Base-by-base conservation (phyloP, 129 eudicot species). In the Chrysanthemum makinoi region DNA sequence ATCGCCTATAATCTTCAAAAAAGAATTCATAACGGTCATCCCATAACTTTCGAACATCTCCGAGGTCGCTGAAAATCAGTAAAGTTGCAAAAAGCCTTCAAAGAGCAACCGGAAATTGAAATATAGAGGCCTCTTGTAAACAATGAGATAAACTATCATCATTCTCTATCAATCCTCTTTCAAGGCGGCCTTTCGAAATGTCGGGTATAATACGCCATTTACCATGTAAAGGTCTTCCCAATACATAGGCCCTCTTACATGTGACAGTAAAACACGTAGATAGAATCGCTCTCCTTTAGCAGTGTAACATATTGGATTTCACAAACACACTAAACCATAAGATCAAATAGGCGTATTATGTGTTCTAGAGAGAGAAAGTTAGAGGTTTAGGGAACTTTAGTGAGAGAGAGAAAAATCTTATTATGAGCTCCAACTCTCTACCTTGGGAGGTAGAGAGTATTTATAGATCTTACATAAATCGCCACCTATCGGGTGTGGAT, bases 201-300 rank as follows among this genome's bases (percentile, higher is more conserved):
- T 61, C 0, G 30, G 5, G 46, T 16, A 70, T 13, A 14, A 0
- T 2, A 59, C 10, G 0, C 70, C 70, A 6, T 48, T 52, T 0
- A 69, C 47, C 0, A 33, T 54, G 15, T 7, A 13, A 5, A 83
- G 26, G 35, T 72, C 56, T 0, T 77, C 71, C 28, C 12, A 80
- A 0, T 77, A 73, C 33, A 47, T 73, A 47, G 85, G 28, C 28
- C 80, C 78, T 0, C 48, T 15, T 0, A 77, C 48, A 59, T 80
- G 61, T 1, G 12, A 26, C 11, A 84, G 20, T 0, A 83, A 15
- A 6, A 77, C 12, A 5, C 75, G 46, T 2, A 77, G 20, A 20
- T 49, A 83, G 33, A 61, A 72, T 19, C 80, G 12, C 26, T 80
- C 80, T 43, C 28, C 28, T 24, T 72, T 75, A 11, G 35, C 8